Percentiles rank a stretch among this genome's conserved stretches.
These are phyloP conservation scores for Podospora tetraspora DNA, from an alignment of 495 filamentous ascomycete species.

Conservation along the genomic window DNA sequence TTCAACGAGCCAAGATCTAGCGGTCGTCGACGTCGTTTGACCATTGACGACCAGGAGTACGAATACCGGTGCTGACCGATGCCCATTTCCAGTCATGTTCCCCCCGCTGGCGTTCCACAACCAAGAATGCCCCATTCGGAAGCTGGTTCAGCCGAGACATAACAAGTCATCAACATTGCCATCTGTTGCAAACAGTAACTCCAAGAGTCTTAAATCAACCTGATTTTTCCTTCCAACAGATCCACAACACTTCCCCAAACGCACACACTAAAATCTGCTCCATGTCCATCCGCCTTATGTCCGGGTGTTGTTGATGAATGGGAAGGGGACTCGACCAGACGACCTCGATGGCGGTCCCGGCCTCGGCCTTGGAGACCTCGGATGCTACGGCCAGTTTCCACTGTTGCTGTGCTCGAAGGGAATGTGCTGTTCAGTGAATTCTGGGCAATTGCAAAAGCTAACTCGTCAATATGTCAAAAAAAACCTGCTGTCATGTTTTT, in stretches of 20 bases:
- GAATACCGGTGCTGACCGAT: not conserved
- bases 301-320: not conserved
- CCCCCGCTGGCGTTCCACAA: not conserved
- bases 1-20: not conserved
- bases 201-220: not conserved
- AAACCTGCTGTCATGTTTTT: not conserved
- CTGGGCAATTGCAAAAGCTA: not conserved
- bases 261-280: no score
- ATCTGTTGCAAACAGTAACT: not conserved
- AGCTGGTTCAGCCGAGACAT: not conserved
- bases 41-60: not conserved
- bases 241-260: no score
- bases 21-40: not conserved
- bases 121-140: not conserved
- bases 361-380: not conserved
- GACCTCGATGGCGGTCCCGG: not conserved
- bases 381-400: not conserved
- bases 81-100: not conserved
- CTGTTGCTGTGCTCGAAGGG: no score
- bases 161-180: not conserved
- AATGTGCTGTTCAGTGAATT: not conserved
- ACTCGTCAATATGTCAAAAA: not conserved
- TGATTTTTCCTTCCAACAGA: not conserved
- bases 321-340: not conserved
- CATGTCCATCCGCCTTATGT: not conserved